Evolutionary conservation across 1,139 yeast species (phyloP), one percentile per base, ranked within the genome.

Genomic region (Diutina catenulata): DNA sequence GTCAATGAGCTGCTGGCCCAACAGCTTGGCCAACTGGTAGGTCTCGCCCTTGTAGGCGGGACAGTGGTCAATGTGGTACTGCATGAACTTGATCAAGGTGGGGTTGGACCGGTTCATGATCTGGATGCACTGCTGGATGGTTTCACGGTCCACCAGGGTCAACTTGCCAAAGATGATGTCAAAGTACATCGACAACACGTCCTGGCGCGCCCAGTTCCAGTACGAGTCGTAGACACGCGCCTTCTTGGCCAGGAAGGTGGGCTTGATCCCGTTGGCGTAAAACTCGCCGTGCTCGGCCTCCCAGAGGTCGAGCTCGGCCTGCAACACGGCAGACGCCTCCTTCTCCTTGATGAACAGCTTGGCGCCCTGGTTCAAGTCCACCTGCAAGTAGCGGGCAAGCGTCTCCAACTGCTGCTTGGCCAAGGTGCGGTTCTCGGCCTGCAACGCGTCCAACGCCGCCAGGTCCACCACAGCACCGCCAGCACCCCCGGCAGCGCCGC

Each of bases 171-270:
- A 93, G 52, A 91, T 86, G 52, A 91, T 86, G 62, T 91, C 96
- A 57, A 76, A 91, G 67, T 86, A 91, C 87, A 91, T 81, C 39
- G 88, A 78, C 50, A 91, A 67, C 44, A 93, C 83, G 59, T 93
- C 95, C 68, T 91, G 98, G 64, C 96, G 83, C 36, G 97, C 96
- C 98, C 98, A 91, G 63, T 93, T 93, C 98, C 98, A 91, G 62
- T 88, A 87, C 21, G 97, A 87, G 62, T 91, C 97, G 60, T 91
- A 91, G 40, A 82, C 78, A 68, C 98, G 83, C 28, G 97, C 94
- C 68, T 91, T 91, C 64, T 82, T 74, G 45, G 93, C 72, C 32
- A 95, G 83, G 66, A 91, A 91, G 8, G 81, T 78, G 37, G 98
- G 95, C 48, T 78, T 70, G 51, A 91, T 81, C 56, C 98, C 97